Base-by-base conservation (phyloP, 169 alveolate species). In the Eimeria falciformis region DNA sequence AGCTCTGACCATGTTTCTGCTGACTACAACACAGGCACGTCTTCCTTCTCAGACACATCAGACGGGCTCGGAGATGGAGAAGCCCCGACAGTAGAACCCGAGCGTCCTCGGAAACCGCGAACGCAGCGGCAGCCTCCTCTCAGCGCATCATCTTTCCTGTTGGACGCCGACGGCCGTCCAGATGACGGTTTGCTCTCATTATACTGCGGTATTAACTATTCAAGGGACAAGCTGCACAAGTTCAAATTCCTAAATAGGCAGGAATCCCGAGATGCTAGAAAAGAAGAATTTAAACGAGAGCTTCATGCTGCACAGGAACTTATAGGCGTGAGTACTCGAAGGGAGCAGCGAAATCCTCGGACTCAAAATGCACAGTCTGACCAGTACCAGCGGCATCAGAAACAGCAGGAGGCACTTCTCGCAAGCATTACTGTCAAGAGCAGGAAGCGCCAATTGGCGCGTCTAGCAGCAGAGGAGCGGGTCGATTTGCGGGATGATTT, bases 61-160 rank as follows among this genome's bases (percentile, higher is more conserved):
- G 58, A 50, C 58, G 58, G 21, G 7, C 21, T 14, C 14, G 71
- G 9, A 11, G 71, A 14, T 58, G 87, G 47, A n/a, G 78, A 11
- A 5, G 78, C 78, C 6, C 37, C 78, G 5, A n/a, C 47, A 5
- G 71, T 45, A 46, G 55, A 50, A 25, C 43, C 71, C 37, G 87
- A 2, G 1, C 53, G 53, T 11, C 69, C 69, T 21, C 87, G 71
- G 33, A n/a, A 62, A 7, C 87, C 23, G 25, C 56, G 69, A 5
- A 45, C 56, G 2, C 73, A n/a, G 73, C 87, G 87, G 69, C 87
- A 78, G 71, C 87, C 87, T 23, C 87, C 87, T 12, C 71, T 78
- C 29, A 78, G 29, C 53, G 87, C 87, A 18, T 25, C 66, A 1
- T 78, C 53, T 12, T 78, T 78, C 87, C 27, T 78, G 37, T 40